Evolutionary conservation across 495 filamentous ascomycete species (phyloP).

Genomic region (Hypoxylon intermedium): DNA sequence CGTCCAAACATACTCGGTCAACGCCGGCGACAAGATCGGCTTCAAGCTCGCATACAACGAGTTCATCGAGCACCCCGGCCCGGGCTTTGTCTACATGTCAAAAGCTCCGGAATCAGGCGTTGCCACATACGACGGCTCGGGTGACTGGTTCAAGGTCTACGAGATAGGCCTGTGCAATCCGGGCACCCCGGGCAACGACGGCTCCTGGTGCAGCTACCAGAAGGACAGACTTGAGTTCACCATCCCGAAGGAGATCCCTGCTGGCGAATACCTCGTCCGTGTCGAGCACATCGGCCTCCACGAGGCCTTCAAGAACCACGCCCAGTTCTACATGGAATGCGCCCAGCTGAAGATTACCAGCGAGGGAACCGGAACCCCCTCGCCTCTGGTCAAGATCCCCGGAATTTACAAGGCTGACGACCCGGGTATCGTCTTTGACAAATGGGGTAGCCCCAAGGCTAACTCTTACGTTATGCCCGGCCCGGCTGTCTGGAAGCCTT

Average conservation of each 20-base stretch:
- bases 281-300: constrained; percentile 65
- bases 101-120: constrained; percentile 53
- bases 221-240: constrained; percentile 55
- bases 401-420: constrained; percentile 58
- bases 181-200: constrained; percentile 38
- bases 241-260: constrained; percentile 55
- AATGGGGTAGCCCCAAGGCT: constrained; percentile 45
- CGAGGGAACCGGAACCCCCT: constrained; percentile 51
- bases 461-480: constrained; percentile 49
- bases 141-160: constrained; percentile 62
- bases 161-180: constrained; percentile 33
- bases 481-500: constrained; percentile 36
- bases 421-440: constrained; percentile 54
- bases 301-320: constrained; percentile 46
- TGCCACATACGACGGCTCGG: constrained; percentile 54
- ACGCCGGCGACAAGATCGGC: constrained; percentile 56
- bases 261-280: constrained; percentile 64
- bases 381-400: constrained; percentile 55
- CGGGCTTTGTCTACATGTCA: constrained; percentile 57
- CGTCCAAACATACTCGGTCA: constrained; percentile 45
- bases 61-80: constrained; percentile 56
- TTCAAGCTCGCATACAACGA: constrained; percentile 56
- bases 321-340: constrained; percentile 61
- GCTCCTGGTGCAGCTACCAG: constrained; percentile 47
- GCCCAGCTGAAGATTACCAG: constrained; percentile 61